Evolutionary conservation across 768 basidiomycete species (phyloP), one percentile per base, ranked within the genome.

Genomic region (Lactarius trivialis): DNA sequence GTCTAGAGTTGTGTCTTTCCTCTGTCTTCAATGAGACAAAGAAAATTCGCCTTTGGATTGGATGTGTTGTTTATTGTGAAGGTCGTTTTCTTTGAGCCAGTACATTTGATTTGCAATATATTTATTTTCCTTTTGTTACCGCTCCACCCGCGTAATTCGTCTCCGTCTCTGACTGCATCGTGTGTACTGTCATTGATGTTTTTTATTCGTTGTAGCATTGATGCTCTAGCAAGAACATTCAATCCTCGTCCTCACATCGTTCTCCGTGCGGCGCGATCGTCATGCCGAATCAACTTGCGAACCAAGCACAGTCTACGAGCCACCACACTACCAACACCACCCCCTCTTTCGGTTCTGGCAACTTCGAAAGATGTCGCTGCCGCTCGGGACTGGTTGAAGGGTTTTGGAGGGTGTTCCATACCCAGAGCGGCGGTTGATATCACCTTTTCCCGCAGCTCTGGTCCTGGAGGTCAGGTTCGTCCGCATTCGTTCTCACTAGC

Each of bases 401-500:
- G 49, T 0, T 67, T 67, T 54, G 56, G 54, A 60, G 51, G 11
- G n/a, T 37, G 37, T 6, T 11, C 36, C 9, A 79, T 88, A 39
- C 83, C 83, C 0, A 82, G 74, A 64, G 73, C 73, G 36, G 52
- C 78, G 21, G 87, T 90, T 0, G 81, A 86, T 45, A 65, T 92
- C 28, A 77, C 81, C 0, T 93, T 89, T 68, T 82, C 89, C 6
- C 77, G 89, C 56, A 92, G 90, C 67, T 91, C 90, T 4, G 91
- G 91, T 26, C 91, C 91, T 7, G 91, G 91, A 37, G 91, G 91
- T 17, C 90, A 91, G 81, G 90, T 89, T 53, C 45, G 76, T 67
- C 19, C 33, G 41, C 33, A 21, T 17, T 50, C 8, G 43, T 26
- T 45, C 26, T 17, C 58, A 53, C 26, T 41, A 7, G 28, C 12